These are phyloP conservation scores for Starmera amethionina DNA, from an alignment of 805 yeast species.

Conservation along the genomic window DNA sequence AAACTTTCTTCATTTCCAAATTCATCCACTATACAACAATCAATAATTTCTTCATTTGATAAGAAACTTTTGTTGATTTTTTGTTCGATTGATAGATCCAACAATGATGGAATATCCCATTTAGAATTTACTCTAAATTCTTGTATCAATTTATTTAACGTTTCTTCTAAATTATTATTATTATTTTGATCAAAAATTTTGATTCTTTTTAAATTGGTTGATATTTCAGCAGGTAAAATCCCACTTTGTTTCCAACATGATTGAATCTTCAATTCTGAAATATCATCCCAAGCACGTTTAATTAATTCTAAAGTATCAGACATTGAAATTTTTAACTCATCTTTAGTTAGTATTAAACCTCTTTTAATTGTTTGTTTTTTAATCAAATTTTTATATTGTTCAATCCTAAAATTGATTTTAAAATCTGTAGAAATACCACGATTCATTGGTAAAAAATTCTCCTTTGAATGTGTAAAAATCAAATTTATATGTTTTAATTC, in stretches of 20 bases:
- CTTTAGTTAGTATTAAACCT: constrained; percentile 16
- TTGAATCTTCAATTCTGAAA: constrained; percentile 26
- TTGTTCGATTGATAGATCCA: constrained; percentile 37
- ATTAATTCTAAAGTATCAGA: constrained; percentile 50
- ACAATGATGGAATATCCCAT: constrained; percentile 47
- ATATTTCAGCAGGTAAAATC: constrained; percentile 24
- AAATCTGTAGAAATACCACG: constrained; percentile 59
- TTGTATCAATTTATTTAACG: constrained; percentile 34
- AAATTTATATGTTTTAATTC: constrained; percentile 33
- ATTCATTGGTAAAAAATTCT: constrained; percentile 44
- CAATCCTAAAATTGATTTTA: constrained; percentile 45
- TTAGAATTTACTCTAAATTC: constrained; percentile 39
- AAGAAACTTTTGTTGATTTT: constrained; percentile 34
- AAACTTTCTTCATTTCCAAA: constrained; percentile 14
- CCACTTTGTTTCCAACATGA: constrained; percentile 36
- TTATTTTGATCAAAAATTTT: constrained; percentile 21
- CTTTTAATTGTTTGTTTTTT: constrained; percentile 14
- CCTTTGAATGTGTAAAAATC: constrained; percentile 27
- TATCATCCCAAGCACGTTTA: constrained; percentile 43
- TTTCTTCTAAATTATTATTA: constrained; percentile 25
- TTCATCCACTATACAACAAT: constrained; percentile 45
- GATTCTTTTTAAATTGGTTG: constrained; percentile 19
- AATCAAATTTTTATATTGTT: constrained; percentile 37
- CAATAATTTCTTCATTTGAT: constrained; percentile 52
- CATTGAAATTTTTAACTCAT: constrained; percentile 38